Conservation (phyloP, 129 eudicot genomes). For the Chrysanthemum makinoi region DNA sequence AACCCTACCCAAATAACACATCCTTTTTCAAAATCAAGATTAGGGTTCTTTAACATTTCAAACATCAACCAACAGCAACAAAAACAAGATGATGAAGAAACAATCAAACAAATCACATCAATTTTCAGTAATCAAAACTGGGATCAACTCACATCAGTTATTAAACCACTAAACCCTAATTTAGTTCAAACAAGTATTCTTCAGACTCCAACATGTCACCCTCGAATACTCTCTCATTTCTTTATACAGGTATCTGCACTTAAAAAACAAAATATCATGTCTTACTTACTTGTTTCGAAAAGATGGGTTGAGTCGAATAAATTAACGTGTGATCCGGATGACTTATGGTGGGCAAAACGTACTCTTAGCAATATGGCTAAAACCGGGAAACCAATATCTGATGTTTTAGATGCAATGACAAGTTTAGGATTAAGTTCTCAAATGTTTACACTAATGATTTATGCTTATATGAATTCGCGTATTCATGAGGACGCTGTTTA, state of each 20-base stretch:
- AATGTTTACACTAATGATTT: slow-evolving; percentile 32
- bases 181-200: slow-evolving; percentile 52
- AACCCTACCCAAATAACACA: slow-evolving; percentile 6
- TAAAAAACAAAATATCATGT: slow-evolving; percentile 12
- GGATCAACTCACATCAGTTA: slow-evolving; percentile 43
- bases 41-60: slow-evolving; percentile 16
- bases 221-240: slow-evolving; percentile 50
- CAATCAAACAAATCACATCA: slow-evolving; percentile 38
- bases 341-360: not conserved
- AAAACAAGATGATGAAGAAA: slow-evolving; percentile 26
- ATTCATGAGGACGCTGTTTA: not conserved
- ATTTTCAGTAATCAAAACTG: slow-evolving; percentile 41
- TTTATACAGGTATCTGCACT: too few relatives aligned
- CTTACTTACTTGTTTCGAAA: slow-evolving; percentile 26
- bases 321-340: too few relatives aligned
- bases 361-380: slow-evolving; percentile 24
- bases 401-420: slow-evolving; percentile 20
- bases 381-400: slow-evolving; percentile 3
- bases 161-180: slow-evolving; percentile 44
- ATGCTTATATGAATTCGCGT: slow-evolving; percentile 21
- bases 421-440: slow-evolving; percentile 5
- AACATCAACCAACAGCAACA: slow-evolving; percentile 2
- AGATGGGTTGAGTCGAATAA: too few relatives aligned
- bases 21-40: slow-evolving; percentile 7
- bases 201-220: slow-evolving; percentile 35